Base-by-base conservation (phyloP, 2,329 filamentous ascomycete species). In the Didymella glomerata region DNA sequence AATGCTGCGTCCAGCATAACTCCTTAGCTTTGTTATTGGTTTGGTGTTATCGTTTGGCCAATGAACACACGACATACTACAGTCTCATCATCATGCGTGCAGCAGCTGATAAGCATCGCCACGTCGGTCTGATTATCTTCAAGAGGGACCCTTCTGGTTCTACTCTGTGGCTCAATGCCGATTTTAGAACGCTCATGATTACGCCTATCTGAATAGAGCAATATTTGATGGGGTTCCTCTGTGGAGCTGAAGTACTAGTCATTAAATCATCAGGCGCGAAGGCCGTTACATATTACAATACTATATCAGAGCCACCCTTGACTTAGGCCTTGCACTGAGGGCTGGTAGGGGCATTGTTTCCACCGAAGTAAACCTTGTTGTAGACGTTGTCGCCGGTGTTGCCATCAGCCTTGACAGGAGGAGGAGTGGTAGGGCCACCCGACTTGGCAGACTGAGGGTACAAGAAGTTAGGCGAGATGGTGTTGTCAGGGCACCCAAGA, bases 401-500 rank as follows among this genome's bases (percentile, higher is more conserved):
- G 13, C 60, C 42, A 20, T 64, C 61, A 22, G 65, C 64, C 22
- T 54, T 61, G 6, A 65, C 63, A 16, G 66, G 64, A 22, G 72
- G 71, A 24, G 66, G 63, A 13, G 64, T 69, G 8, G 68, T 20
- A 1, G 75, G 76, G 0, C 76, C 75, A 49, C 76, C 75, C 1
- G 65, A 55, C 13, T 62, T 56, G 11, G 51, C 68, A 2, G 62
- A 54, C 47, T 76, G 67, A 1, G 74, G 71, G 57, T 68, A 77
- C 18, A 76, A 54, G 45, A 66, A 64, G 61, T 76, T 72, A 20
- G 68, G 64, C 13, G 63, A 68, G 25, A 76, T 20, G 7, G 65
- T 60, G 41, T 55, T 67, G 30, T 52, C 57, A 0, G 75, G 71
- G 63, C 75, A 78, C 25, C 75, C 76, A 13, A 77, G 68, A n/a